Evolutionary conservation across 768 basidiomycete species (phyloP).

Genomic region (Holtermannia corniformis): DNA sequence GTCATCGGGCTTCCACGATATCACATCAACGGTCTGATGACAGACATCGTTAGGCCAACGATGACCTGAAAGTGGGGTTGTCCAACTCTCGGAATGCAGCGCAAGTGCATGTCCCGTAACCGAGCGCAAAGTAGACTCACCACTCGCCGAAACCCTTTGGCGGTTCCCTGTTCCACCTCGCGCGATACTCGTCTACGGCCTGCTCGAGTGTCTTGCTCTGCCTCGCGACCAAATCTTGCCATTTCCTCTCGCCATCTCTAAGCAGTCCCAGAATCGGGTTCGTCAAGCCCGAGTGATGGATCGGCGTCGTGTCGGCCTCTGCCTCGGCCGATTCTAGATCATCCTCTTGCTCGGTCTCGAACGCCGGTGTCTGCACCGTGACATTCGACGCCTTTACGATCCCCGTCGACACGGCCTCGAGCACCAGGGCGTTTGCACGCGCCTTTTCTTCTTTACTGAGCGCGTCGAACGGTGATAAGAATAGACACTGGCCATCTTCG

Average conservation of each 20-base stretch:
- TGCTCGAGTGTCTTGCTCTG: conserved; percentile 72
- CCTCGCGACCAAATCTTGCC: conserved; percentile 53
- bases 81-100: too few relatives aligned
- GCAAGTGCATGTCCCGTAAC: too few relatives aligned
- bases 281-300: conserved; percentile 17
- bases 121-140: conserved; percentile 45
- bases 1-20: background rate
- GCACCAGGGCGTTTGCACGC: conserved; percentile 25
- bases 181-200: conserved; percentile 72
- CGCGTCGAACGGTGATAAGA: conserved; percentile 37
- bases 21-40: background rate
- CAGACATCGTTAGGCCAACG: too few relatives aligned
- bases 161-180: conserved; percentile 66
- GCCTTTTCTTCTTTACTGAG: conserved; percentile 27
- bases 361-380: background rate
- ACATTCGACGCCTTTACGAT: conserved; percentile 19
- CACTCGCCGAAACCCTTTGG: conserved; percentile 86
- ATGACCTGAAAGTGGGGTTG: too few relatives aligned
- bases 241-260: conserved; percentile 68
- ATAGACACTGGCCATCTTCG: conserved; percentile 38
- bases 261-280: conserved; percentile 80
- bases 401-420: conserved; percentile 32
- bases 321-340: conserved; percentile 22
- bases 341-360: background rate
- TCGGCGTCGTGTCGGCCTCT: conserved; percentile 8